Conservation (phyloP, 208 protist species). For the Herpetomonas tarakana region DNA sequence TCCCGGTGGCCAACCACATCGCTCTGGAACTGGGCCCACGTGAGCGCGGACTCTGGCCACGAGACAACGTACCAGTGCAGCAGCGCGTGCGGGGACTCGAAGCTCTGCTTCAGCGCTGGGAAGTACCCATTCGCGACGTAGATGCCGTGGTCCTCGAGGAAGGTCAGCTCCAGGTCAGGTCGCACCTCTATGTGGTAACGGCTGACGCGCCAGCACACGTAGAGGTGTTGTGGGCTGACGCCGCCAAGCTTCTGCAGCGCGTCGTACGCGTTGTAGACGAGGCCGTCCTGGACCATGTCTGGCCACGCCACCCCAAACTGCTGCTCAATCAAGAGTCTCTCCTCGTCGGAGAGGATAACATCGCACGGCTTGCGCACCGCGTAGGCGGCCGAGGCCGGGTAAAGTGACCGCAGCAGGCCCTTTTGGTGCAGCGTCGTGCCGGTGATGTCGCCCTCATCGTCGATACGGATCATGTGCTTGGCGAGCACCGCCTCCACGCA, state of each 20-base stretch:
- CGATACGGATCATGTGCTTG: slow-evolving; percentile 27
- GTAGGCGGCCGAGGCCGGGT: slow-evolving; percentile 31
- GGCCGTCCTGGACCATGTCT: slow-evolving; percentile 11
- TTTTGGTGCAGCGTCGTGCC: slow-evolving; percentile 20
- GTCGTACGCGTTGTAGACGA: slow-evolving; percentile 40
- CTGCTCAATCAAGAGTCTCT: slow-evolving; percentile 19
- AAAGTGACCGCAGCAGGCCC: slow-evolving; percentile 37
- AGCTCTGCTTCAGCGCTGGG: slow-evolving; percentile 30
- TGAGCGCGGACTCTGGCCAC: slow-evolving; percentile 31
- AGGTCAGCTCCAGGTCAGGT: slow-evolving; percentile 23
- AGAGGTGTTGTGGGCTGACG: slow-evolving; percentile 32
- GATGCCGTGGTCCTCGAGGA: slow-evolving; percentile 22
- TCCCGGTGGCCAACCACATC: slow-evolving; percentile 43
- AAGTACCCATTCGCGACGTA: slow-evolving; percentile 53
- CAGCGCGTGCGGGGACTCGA: slow-evolving; percentile 26
- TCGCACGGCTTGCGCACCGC: slow-evolving; percentile 27
- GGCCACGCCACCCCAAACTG: slow-evolving; percentile 28
- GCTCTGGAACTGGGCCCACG: slow-evolving; percentile 32
- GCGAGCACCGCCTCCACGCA: slow-evolving; percentile 34
- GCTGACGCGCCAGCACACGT: slow-evolving; percentile 18
- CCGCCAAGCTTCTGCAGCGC: slow-evolving; percentile 26
- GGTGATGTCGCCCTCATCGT: slow-evolving; percentile 44
- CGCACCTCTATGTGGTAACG: slow-evolving; percentile 19
- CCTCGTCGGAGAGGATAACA: slow-evolving; percentile 22
- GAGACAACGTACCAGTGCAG: slow-evolving; percentile 56